phyloP scores from a whole-genome alignment of 192 early-diverging fungal species.

The Coemansia sp. region DNA sequence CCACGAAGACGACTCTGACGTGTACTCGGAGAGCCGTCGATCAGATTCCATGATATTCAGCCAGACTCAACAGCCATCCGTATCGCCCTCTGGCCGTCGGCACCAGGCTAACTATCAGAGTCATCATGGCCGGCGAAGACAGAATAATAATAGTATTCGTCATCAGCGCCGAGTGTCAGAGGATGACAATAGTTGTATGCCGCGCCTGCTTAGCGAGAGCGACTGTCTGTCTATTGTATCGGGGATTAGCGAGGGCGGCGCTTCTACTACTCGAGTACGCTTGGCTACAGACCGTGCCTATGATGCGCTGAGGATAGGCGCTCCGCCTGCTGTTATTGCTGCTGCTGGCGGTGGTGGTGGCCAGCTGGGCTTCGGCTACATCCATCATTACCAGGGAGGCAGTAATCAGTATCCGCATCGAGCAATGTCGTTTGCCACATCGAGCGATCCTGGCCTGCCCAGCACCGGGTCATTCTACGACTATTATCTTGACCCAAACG shows the following conservation, averaged over 20 bases:
- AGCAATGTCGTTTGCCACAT: slow-evolving; percentile 39
- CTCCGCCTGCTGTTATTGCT: slow-evolving; percentile 11
- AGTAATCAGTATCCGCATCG: slow-evolving; percentile 10
- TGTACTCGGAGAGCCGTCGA: slow-evolving; percentile 27
- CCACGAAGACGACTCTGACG: slow-evolving; percentile 41
- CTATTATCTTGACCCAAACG: slow-evolving; percentile 24
- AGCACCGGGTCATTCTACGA: slow-evolving; percentile 37
- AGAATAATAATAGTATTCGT: background rate
- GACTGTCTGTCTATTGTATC: slow-evolving; percentile 43
- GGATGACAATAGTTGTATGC: background rate
- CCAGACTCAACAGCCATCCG: slow-evolving; percentile 12
- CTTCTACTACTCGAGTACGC: slow-evolving; percentile 46
- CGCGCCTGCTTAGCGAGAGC: slow-evolving; percentile 13
- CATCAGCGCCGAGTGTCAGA: slow-evolving; percentile 1
- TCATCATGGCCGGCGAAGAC: background rate
- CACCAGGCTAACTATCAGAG: background rate
- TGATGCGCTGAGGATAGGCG: slow-evolving; percentile 38
- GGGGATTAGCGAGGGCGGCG: slow-evolving; percentile 45
- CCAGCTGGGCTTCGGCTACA: slow-evolving; percentile 11
- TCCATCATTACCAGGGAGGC: background rate
- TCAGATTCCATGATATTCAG: slow-evolving; percentile 36
- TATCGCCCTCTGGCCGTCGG: slow-evolving; percentile 16
- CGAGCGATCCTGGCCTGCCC: slow-evolving; percentile 34
- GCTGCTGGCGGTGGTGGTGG: background rate
- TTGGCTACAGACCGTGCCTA: slow-evolving; percentile 50